A percentile compares a stretch with the other conserved stretches of the same genome.
Conservation (phyloP, 257 asterid species). For the Solanum tarijense region DNA sequence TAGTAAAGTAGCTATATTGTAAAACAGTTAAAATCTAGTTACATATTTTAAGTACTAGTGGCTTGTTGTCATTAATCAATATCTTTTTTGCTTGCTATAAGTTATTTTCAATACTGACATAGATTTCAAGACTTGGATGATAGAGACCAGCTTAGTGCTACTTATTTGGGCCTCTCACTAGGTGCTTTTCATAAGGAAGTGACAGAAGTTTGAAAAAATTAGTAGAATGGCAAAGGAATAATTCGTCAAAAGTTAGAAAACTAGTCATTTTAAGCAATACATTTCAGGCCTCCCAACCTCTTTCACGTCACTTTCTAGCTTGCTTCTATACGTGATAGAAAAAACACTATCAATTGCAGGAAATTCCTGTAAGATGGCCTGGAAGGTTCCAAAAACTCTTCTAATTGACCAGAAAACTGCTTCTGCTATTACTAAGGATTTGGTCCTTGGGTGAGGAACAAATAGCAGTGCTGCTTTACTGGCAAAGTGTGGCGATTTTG, state of each 20-base stretch:
- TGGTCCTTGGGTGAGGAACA: not conserved
- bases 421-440: not conserved
- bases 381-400: not conserved
- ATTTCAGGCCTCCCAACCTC: not conserved
- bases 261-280: not conserved
- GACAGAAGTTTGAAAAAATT: not conserved
- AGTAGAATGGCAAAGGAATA: not conserved
- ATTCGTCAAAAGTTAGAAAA: not conserved
- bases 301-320: not conserved
- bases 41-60: not conserved
- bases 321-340: not conserved
- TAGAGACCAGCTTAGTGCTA: not conserved
- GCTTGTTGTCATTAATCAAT: not conserved
- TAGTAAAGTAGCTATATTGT: not conserved
- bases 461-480: not conserved
- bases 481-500: not conserved
- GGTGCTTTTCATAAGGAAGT: not conserved
- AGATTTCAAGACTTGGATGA: not conserved
- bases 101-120: not conserved
- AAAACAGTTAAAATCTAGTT: not conserved
- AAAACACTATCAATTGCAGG: not conserved
- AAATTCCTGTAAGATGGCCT: not conserved
- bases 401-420: not conserved
- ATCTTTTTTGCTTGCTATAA: not conserved
- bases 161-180: not conserved